Percentiles rank a stretch among this genome's conserved stretches.
These are phyloP conservation scores for Limnanthes douglasii DNA, from an alignment of 345 rosid species.

Conservation along the genomic window DNA sequence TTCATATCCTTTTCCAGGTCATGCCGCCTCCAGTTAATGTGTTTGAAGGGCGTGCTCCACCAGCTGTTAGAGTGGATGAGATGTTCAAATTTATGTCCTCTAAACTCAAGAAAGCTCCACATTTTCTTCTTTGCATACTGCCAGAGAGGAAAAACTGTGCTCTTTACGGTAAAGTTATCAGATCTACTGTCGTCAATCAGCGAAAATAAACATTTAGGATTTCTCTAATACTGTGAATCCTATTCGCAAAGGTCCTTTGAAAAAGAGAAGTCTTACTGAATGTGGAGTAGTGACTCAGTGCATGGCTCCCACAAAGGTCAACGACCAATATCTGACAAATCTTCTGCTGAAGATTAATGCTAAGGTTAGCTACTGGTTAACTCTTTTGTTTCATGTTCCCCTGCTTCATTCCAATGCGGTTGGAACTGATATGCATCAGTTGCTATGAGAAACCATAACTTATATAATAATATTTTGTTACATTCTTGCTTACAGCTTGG, in stretches of 20 bases:
- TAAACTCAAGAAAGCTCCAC: conserved; percentile 56
- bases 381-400: no score
- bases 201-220: not conserved
- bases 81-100: conserved; percentile 55
- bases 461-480: no score
- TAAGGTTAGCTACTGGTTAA: conserved; percentile 60
- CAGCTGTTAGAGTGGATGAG: conserved; percentile 61
- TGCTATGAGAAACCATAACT: no score
- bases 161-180: conserved; percentile 42
- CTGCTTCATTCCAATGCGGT: not conserved
- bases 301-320: conserved; percentile 59
- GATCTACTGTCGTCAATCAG: not conserved
- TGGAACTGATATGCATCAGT: not conserved
- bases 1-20: conserved; percentile 12
- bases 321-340: conserved; percentile 87
- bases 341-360: conserved; percentile 84
- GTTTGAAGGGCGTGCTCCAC: conserved; percentile 45
- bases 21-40: conserved; percentile 39
- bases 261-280: conserved; percentile 55
- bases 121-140: conserved; percentile 71
- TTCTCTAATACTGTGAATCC: conserved; percentile 1
- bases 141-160: conserved; percentile 72
- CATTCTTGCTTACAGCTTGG: conserved; percentile 95
- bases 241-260: conserved; percentile 66
- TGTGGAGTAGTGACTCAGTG: conserved; percentile 87